These are phyloP conservation scores for Leavenworthia alabamica DNA, from an alignment of 345 rosid genomes.

Conservation along the genomic window DNA sequence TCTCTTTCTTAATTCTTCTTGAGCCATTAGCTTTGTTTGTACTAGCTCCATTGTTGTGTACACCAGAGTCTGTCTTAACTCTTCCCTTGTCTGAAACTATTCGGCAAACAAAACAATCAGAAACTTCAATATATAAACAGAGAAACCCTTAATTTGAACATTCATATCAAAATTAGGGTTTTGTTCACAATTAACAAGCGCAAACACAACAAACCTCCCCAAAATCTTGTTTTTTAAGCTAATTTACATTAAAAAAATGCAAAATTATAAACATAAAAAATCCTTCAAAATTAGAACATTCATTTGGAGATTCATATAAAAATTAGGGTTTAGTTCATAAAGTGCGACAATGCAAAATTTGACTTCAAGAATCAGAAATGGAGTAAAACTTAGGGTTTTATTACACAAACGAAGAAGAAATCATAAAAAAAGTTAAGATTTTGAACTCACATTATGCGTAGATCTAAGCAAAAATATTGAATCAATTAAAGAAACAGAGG, in stretches of 20 bases:
- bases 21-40: constrained; percentile 57
- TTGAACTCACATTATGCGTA: constrained; percentile 14
- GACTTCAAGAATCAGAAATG: background rate
- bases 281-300: background rate
- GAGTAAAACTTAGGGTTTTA: background rate
- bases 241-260: background rate
- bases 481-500: background rate
- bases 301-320: background rate
- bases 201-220: background rate
- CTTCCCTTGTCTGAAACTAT: constrained; percentile 57
- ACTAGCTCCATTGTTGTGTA: constrained; percentile 69
- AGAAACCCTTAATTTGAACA: background rate
- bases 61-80: constrained; percentile 60
- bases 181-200: background rate
- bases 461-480: constrained; percentile 15
- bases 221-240: background rate
- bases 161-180: background rate
- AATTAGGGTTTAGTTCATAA: background rate
- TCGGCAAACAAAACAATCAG: background rate
- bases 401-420: constrained; percentile 1
- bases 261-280: background rate
- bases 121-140: background rate
- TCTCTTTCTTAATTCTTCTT: constrained; percentile 72
- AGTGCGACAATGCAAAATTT: background rate
- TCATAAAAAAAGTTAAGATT: background rate